Evolutionary conservation across 352 stramenopile genomes (phyloP).

Genomic region (Globisporangium cystogenes): DNA sequence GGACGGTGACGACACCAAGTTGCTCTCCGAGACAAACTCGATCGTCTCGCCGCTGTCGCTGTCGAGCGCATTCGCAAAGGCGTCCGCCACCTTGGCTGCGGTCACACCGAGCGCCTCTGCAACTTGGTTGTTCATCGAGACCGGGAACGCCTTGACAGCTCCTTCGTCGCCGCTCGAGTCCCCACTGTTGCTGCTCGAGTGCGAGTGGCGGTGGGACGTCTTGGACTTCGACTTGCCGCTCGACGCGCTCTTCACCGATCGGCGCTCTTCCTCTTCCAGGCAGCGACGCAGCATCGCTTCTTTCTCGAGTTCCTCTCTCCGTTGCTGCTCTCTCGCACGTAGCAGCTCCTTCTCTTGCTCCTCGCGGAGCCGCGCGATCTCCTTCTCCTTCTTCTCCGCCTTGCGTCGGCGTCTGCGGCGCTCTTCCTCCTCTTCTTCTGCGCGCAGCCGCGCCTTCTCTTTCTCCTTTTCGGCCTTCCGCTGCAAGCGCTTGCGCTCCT

Average conservation of each 20-base stretch:
- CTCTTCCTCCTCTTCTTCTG: constrained; percentile 8
- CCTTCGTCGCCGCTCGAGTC: not conserved
- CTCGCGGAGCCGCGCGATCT: not conserved
- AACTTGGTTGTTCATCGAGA: not conserved
- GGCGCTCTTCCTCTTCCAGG: constrained; percentile 8
- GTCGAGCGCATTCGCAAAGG: constrained; percentile 1
- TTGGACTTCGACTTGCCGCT: constrained; percentile 2
- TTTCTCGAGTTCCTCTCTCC: not conserved
- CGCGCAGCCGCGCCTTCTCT: constrained; percentile 3
- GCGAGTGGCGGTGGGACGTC: not conserved
- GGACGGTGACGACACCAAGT: constrained; percentile 4
- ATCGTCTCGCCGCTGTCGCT: constrained; percentile 12
- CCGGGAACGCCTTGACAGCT: not conserved
- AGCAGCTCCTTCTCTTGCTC: not conserved
- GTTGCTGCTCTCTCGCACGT: not conserved
- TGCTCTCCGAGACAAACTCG: constrained; percentile 12
- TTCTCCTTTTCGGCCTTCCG: constrained; percentile 9
- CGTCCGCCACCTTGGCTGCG: constrained; percentile 2
- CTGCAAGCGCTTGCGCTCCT: not conserved
- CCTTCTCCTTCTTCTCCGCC: constrained; percentile 6
- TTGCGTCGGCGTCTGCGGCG: constrained; percentile 4
- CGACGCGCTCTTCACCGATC: not conserved
- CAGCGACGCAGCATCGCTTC: constrained; percentile 3
- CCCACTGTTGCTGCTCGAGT: not conserved
- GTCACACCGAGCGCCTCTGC: constrained; percentile 16